Conservation (phyloP, 257 asterid genomes). For the Galeopsis tetrahit region DNA sequence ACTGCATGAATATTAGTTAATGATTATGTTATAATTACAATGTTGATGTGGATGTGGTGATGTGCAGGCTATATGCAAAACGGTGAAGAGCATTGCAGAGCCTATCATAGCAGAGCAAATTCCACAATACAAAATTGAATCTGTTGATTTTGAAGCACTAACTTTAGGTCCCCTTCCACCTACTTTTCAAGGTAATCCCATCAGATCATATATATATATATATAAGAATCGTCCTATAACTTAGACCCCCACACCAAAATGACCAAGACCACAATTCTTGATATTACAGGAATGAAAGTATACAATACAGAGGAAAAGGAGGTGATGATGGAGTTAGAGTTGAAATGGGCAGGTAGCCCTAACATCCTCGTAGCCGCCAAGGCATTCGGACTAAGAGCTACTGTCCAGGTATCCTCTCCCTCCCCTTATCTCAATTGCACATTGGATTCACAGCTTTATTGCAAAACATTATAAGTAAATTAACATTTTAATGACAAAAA, state of each 20-base stretch:
- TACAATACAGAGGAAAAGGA: constrained; percentile 84
- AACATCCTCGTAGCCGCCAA: constrained; percentile 71
- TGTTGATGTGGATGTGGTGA: neutral
- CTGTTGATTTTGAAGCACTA: constrained; percentile 67
- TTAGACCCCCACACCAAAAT: too few relatives aligned
- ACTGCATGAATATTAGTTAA: too few relatives aligned
- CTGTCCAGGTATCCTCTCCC: constrained; percentile 59
- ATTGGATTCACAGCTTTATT: too few relatives aligned
- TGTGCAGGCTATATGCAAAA: constrained; percentile 79
- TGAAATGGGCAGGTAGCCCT: constrained; percentile 86
- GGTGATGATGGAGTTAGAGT: constrained; percentile 77
- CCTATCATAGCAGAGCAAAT: constrained; percentile 88
- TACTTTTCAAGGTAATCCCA: constrained; percentile 70
- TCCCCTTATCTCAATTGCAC: too few relatives aligned
- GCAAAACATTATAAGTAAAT: too few relatives aligned
- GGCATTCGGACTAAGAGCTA: constrained; percentile 83
- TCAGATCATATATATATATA: too few relatives aligned
- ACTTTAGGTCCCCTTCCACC: constrained; percentile 81
- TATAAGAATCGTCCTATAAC: too few relatives aligned
- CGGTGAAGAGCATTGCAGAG: constrained; percentile 62
- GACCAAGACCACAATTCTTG: too few relatives aligned
- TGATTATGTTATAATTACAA: neutral
- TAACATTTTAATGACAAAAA: too few relatives aligned
- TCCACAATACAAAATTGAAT: constrained; percentile 76
- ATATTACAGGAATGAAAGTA: constrained; percentile 76